These are phyloP conservation scores for Kwoniella sp. DNA, from an alignment of 768 basidiomycete species.

Conservation along the genomic window DNA sequence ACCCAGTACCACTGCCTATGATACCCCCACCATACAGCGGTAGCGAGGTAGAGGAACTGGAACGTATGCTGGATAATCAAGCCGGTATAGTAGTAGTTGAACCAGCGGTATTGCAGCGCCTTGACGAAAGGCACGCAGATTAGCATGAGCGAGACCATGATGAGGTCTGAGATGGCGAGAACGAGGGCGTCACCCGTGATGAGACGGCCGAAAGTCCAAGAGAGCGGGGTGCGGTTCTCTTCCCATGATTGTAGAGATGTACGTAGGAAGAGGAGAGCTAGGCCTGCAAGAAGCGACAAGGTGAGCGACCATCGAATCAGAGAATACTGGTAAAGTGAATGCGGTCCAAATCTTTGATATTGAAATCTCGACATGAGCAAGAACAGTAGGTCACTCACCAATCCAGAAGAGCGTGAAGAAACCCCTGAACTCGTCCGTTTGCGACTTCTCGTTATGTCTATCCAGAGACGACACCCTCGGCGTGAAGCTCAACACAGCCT, in stretches of 20 bases:
- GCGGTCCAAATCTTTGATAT: no score
- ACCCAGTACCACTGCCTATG: constrained; percentile 97
- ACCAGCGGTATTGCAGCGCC: constrained; percentile 74
- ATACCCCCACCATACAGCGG: constrained; percentile 85
- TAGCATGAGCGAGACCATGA: constrained; percentile 74
- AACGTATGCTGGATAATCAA: constrained; percentile 75
- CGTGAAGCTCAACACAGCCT: constrained; percentile 80
- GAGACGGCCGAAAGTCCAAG: constrained; percentile 77
- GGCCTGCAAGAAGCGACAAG: constrained; percentile 57
- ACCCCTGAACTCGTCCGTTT: constrained; percentile 85
- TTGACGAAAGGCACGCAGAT: constrained; percentile 80
- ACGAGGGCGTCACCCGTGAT: constrained; percentile 82
- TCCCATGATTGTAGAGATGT: constrained; percentile 65
- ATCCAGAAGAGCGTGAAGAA: constrained; percentile 94
- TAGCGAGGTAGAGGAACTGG: constrained; percentile 72
- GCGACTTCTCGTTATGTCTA: constrained; percentile 71
- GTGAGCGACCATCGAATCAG: neutral
- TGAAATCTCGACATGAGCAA: neutral
- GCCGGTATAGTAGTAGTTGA: constrained; percentile 77
- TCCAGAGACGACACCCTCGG: constrained; percentile 86
- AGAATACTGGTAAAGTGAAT: neutral
- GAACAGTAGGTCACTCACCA: constrained; percentile 28
- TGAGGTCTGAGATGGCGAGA: constrained; percentile 79
- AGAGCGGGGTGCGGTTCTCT: constrained; percentile 73
- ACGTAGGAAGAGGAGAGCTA: constrained; percentile 77